These are phyloP conservation scores for Tuber melanosporum DNA, from an alignment of 495 filamentous ascomycete species.

Conservation along the genomic window DNA sequence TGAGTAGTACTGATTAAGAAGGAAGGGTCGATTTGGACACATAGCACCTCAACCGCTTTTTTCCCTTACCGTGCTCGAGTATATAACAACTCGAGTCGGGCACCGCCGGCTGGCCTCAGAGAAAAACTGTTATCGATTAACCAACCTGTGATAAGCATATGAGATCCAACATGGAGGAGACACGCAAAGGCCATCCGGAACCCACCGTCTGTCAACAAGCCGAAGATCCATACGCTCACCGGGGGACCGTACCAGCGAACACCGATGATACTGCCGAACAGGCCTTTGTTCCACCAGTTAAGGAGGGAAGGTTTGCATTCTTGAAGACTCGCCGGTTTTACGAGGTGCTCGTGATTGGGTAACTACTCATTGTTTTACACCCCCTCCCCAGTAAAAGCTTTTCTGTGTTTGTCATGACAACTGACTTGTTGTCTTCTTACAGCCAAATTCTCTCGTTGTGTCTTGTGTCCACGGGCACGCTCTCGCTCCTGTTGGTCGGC, in stretches of 20 bases:
- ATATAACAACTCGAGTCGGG: neutral
- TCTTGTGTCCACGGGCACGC: constrained; percentile 83
- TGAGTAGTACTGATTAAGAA: constrained; percentile 1
- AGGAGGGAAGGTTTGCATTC: constrained; percentile 57
- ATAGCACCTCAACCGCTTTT: neutral
- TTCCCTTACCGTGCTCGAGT: neutral
- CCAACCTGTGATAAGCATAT: constrained; percentile 1
- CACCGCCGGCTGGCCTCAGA: neutral
- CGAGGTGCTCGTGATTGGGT: constrained; percentile 70
- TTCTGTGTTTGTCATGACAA: constrained; percentile 6
- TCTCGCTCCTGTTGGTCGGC: constrained; percentile 64
- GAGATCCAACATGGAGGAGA: neutral
- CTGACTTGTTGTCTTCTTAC: constrained; percentile 7
- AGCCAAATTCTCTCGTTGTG: constrained; percentile 80
- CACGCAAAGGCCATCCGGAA: constrained; percentile 7
- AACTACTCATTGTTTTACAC: constrained; percentile 34
- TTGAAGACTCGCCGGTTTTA: constrained; percentile 82
- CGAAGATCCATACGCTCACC: neutral
- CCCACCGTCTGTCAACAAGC: constrained; percentile 1
- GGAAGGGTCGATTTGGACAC: neutral
- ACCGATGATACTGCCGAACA: neutral
- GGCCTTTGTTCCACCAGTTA: neutral
- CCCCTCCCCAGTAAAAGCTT: neutral
- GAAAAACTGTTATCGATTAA: neutral
- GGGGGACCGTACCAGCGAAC: neutral